phyloP scores from a whole-genome alignment of 345 rosid species.

The Hirschfeldia incana region DNA sequence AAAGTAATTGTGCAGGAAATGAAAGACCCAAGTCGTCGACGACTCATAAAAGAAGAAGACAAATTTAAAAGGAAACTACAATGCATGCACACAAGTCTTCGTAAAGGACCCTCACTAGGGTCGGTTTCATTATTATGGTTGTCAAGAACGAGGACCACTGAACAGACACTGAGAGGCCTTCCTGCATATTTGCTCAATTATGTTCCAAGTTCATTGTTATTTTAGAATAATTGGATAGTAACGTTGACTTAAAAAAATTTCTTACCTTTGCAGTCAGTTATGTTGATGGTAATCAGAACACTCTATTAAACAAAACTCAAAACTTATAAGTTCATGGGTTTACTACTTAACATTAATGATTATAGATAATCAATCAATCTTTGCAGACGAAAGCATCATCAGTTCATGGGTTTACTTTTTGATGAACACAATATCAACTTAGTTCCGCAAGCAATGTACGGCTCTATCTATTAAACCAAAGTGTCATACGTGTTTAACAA shows the following conservation, averaged over 20 bases:
- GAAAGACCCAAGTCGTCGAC: too few species aligned
- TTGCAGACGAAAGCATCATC: background rate
- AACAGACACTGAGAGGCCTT: background rate
- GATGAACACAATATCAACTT: background rate
- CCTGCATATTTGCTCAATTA: background rate
- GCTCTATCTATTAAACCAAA: background rate
- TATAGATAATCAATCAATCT: too few species aligned
- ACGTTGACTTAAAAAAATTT: too few species aligned
- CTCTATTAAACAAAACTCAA: too few species aligned
- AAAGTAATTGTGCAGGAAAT: too few species aligned
- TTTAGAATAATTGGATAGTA: background rate
- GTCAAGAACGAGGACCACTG: background rate
- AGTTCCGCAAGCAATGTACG: background rate
- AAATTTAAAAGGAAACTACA: background rate
- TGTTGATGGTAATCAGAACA: too few species aligned
- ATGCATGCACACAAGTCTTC: background rate
- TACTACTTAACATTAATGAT: too few species aligned
- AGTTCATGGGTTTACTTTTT: background rate
- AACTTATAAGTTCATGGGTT: too few species aligned
- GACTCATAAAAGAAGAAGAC: too few species aligned
- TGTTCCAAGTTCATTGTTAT: background rate
- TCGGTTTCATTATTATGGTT: background rate
- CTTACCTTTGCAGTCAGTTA: too few species aligned
- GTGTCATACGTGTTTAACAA: too few species aligned
- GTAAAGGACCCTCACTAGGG: background rate